Conservation (phyloP, 116 monocot species). For the Papilionanthe hybrid region DNA sequence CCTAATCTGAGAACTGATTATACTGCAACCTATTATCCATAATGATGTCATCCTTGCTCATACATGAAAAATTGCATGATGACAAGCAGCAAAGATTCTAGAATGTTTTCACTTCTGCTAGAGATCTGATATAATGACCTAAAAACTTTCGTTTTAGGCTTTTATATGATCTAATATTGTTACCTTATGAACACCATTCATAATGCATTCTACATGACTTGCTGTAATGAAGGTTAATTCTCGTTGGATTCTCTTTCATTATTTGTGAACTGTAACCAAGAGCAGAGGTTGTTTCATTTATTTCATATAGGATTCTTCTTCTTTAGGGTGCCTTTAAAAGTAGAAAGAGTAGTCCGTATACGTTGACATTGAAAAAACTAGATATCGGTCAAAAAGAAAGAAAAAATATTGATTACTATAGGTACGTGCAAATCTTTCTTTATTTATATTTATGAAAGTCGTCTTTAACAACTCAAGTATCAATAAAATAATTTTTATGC, state of each 20-base stretch:
- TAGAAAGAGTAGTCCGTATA: neutral
- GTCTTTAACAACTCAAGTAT: neutral
- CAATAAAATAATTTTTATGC: neutral
- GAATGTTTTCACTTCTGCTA: neutral
- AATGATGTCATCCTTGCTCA: neutral
- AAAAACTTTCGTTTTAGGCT: neutral
- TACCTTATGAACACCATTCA: neutral
- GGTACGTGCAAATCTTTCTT: neutral
- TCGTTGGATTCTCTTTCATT: neutral
- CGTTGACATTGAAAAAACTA: neutral
- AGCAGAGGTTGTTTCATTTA: neutral
- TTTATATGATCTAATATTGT: neutral
- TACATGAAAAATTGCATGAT: conserved; percentile 1
- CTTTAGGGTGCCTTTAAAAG: neutral
- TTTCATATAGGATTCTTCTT: neutral
- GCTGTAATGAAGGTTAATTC: neutral
- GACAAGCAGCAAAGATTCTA: neutral
- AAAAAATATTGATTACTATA: neutral
- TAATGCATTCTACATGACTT: neutral
- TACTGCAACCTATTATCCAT: neutral
- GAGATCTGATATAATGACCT: neutral
- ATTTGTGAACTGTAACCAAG: neutral
- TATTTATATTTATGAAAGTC: neutral
- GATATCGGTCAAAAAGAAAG: neutral
- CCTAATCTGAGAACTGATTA: neutral